A percentile compares a stretch with the other conserved stretches of the same genome.
Conservation (phyloP, 441 rosid genomes). For the Syzygium syzygioides region DNA sequence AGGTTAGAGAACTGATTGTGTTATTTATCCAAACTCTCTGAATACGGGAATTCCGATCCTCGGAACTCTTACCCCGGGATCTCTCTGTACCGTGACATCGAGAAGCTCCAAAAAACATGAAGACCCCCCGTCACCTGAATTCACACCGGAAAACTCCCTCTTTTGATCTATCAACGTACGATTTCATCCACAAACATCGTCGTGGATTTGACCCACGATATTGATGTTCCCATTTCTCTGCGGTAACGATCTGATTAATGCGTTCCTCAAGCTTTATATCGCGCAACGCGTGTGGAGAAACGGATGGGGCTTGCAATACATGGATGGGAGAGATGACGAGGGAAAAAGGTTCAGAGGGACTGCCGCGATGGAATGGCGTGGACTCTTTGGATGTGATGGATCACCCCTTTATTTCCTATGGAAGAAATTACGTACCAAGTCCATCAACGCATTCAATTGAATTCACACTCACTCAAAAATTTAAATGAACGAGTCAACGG, state of each 20-base stretch:
- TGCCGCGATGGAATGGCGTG: background rate
- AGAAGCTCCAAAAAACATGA: too few species aligned
- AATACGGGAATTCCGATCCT: too few species aligned
- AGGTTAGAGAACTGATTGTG: fast-evolving
- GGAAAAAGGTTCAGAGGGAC: background rate
- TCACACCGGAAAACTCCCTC: too few species aligned
- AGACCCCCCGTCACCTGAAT: too few species aligned
- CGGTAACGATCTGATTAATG: background rate
- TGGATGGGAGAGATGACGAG: background rate
- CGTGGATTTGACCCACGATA: background rate
- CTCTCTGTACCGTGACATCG: too few species aligned
- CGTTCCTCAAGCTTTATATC: background rate
- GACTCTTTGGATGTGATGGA: background rate
- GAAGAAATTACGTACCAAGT: background rate
- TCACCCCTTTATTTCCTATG: background rate
- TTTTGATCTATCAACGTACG: background rate
- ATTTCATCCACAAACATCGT: background rate
- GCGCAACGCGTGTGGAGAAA: background rate
- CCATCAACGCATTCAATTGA: fast-evolving
- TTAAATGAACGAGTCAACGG: fast-evolving
- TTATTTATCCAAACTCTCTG: fast-evolving
- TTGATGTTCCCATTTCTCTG: background rate
- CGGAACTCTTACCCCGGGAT: too few species aligned
- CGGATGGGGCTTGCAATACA: background rate
- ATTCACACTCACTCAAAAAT: background rate